Base-by-base conservation (phyloP, 805 yeast species). In the Wickerhamomyces chaumierensis region DNA sequence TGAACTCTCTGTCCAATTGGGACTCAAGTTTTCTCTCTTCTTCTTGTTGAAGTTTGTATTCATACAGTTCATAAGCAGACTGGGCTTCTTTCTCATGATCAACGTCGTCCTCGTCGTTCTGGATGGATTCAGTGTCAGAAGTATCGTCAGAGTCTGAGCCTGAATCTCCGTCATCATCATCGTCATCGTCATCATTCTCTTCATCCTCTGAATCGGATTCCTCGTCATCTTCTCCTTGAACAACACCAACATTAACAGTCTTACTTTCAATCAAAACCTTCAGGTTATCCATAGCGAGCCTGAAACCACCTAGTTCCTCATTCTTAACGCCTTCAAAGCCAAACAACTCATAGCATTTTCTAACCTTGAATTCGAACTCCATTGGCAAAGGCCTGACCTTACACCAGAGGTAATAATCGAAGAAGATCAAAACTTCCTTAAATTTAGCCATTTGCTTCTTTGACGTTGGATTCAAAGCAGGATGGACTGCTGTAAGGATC, bases 351-450 rank as follows among this genome's bases (percentile, higher is more conserved):
- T 68, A 71, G 27, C 69, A 59, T 25, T 65, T 71, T 18, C 57
- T 51, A n/a, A 83, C 46, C 36, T 65, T 66, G 46, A 76, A 77
- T 33, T 71, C 70, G 3, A 73, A 58, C 35, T 81, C 92, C 43
- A 68, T 62, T 0, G 94, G 86, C 14, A 82, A 39, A 2, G 85
- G 82, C 35, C 58, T 66, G 3, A 56, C 56, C 49, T 86, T 86
- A 25, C 79, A 69, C 54, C 67, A 71, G 4, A 73, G 55, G 51
- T 83, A 86, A 54, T 75, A 86, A 49, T 86, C 92, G 43, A 85
- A 77, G 46, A 75, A 78, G 20, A 66, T 65, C 41, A 79, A 47
- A 41, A 80, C 71, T 0, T 62, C 38, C 1, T 53, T 48, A 12
- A 74, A 36, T 29, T 64, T 60, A 4, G 48, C 41, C 13, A 23